Percentiles rank a stretch among this genome's conserved stretches.
phyloP scores from a whole-genome alignment of 139 green algal genomes.

The Klebsormidium nitens region DNA sequence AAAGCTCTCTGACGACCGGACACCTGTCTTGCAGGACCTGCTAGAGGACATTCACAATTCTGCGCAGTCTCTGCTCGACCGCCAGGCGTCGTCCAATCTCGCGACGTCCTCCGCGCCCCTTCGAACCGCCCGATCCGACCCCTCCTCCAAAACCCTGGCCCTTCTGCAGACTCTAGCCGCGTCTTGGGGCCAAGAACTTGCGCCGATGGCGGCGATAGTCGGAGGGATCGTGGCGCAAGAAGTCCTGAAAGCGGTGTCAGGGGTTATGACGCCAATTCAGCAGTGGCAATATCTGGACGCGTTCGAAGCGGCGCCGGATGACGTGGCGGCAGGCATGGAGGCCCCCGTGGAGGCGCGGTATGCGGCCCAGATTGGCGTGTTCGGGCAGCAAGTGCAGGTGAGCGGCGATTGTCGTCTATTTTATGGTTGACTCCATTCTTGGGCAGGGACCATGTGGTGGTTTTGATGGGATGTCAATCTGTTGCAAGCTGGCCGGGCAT shows the following conservation, averaged over 20 bases:
- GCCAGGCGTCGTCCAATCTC: too few relatives aligned
- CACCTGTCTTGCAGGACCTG: too few relatives aligned
- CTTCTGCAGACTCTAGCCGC: not conserved
- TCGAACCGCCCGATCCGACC: too few relatives aligned
- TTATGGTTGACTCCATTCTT: too few relatives aligned
- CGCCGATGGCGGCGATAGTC: constrained; percentile 10
- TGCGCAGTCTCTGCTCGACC: too few relatives aligned
- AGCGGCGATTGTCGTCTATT: too few relatives aligned
- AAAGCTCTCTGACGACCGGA: too few relatives aligned
- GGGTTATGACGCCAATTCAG: constrained; percentile 18
- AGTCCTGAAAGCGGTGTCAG: constrained; percentile 16
- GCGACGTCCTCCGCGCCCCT: too few relatives aligned
- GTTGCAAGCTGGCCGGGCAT: not conserved
- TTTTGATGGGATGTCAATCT: too few relatives aligned
- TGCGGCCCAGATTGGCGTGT: constrained; percentile 11
- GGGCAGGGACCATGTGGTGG: too few relatives aligned
- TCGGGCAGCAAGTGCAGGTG: constrained; percentile 2
- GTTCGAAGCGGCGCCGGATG: constrained; percentile 15
- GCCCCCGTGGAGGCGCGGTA: not conserved
- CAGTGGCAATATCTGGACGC: constrained; percentile 41
- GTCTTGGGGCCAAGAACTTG: not conserved
- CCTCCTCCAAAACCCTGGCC: too few relatives aligned
- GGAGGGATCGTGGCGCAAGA: constrained; percentile 30
- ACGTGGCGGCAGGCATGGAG: not conserved
- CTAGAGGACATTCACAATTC: too few relatives aligned